Conservation (phyloP, 2,329 filamentous ascomycete species). For the Aspergillus novofumigatus region DNA sequence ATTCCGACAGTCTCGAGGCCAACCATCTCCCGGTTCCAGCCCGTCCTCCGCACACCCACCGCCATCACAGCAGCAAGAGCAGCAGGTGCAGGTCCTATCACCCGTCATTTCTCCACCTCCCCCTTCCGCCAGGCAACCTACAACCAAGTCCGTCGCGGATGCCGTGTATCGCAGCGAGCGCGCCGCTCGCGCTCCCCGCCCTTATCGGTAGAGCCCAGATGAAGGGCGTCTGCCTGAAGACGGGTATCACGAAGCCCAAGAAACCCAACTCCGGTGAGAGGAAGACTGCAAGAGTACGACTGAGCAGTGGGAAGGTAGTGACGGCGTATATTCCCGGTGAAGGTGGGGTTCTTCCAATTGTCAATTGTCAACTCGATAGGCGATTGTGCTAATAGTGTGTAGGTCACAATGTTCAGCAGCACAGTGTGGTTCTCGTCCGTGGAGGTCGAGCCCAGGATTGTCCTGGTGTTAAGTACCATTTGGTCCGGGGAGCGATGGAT, state of each 20-base stretch:
- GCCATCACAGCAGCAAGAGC: constrained; percentile 18
- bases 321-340: constrained; percentile 96
- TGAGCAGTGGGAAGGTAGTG: constrained; percentile 81
- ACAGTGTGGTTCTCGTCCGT: constrained; percentile 93
- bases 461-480: constrained; percentile 93
- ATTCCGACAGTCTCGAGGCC: constrained; percentile 20
- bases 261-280: constrained; percentile 98
- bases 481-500: constrained; percentile 88
- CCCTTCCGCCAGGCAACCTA: constrained; percentile 58
- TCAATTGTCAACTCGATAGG: not conserved
- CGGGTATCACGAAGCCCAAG: constrained; percentile 91
- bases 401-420: constrained; percentile 97
- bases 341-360: constrained; percentile 46
- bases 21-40: constrained; percentile 22
- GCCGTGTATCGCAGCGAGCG: constrained; percentile 71
- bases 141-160: constrained; percentile 72
- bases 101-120: constrained; percentile 55
- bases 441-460: constrained; percentile 94
- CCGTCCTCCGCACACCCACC: constrained; percentile 27
- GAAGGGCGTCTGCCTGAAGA: constrained; percentile 94
- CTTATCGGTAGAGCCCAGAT: constrained; percentile 72
- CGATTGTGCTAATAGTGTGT: not conserved
- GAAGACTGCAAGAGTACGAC: constrained; percentile 86
- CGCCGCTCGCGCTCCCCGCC: constrained; percentile 83
- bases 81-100: constrained; percentile 14